Evolutionary conservation across 352 stramenopile species (phyloP).

Genomic region (Globisporangium camurandrum): DNA sequence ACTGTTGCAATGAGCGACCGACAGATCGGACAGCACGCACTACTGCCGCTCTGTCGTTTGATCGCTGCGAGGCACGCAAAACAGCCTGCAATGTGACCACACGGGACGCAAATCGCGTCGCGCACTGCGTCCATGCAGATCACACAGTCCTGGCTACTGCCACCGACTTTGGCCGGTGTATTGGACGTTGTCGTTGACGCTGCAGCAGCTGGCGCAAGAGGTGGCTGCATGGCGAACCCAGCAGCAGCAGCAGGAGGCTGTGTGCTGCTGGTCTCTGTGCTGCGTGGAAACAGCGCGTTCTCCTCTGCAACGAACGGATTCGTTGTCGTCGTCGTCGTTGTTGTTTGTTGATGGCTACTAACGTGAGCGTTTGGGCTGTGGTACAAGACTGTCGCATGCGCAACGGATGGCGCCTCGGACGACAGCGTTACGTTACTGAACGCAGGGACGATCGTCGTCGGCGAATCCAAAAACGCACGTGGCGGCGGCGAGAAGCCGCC

Average conservation of each 20-base stretch:
- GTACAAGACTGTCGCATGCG: conserved; percentile 1
- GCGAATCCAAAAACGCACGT: conserved; percentile 5
- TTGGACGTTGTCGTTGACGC: too few species aligned
- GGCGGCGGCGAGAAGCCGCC: conserved; percentile 4
- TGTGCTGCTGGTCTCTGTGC: neutral
- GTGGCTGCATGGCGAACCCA: neutral
- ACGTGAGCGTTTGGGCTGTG: conserved; percentile 4
- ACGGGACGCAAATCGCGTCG: conserved; percentile 45
- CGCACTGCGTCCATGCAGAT: conserved; percentile 38
- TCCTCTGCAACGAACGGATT: neutral
- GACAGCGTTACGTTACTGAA: neutral
- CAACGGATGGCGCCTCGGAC: neutral
- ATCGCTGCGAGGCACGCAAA: conserved; percentile 28
- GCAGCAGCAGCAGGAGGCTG: neutral
- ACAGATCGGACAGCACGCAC: conserved; percentile 36
- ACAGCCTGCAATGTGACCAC: conserved; percentile 44
- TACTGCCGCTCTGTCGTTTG: conserved; percentile 16
- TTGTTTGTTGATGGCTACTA: neutral
- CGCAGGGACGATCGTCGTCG: conserved; percentile 8
- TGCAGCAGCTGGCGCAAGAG: neutral
- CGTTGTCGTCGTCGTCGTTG: neutral
- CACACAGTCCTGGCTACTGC: conserved; percentile 18
- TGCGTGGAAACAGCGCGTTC: neutral
- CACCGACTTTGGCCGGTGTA: neutral
- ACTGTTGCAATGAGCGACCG: conserved; percentile 29